A percentile compares a stretch with the other conserved stretches of the same genome.
phyloP scores from a whole-genome alignment of 257 asterid species.

The Craterostigma plantagineum region DNA sequence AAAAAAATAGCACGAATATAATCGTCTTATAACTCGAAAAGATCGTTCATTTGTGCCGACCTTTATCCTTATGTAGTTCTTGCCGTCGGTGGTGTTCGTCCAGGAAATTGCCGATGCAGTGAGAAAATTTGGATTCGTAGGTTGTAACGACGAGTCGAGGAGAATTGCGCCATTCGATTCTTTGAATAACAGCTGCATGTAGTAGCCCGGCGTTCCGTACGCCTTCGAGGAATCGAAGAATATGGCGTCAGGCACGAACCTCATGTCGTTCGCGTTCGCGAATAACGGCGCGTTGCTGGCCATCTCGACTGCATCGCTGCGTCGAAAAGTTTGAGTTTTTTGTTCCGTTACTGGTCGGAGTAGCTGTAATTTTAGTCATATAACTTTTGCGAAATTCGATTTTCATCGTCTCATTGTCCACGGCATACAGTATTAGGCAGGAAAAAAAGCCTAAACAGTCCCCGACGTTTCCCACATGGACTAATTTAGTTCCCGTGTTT shows the following conservation, averaged over 20 bases:
- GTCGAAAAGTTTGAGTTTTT: no score
- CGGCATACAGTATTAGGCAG: no score
- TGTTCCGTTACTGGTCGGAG: no score
- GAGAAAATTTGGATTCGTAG: slow-evolving; percentile 29
- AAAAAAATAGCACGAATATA: no score
- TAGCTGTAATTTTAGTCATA: no score
- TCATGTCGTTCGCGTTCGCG: slow-evolving; percentile 50
- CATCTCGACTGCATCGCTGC: slow-evolving; percentile 67
- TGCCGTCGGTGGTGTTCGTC: slow-evolving; percentile 21
- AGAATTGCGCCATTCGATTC: slow-evolving; percentile 75
- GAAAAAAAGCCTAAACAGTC: no score
- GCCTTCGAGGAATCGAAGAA: slow-evolving; percentile 56
- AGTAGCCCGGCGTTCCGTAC: slow-evolving; percentile 84
- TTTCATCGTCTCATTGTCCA: no score
- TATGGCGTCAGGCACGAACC: slow-evolving; percentile 84
- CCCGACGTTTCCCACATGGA: no score
- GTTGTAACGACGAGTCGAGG: slow-evolving; percentile 36
- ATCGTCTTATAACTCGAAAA: no score
- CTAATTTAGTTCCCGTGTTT: no score
- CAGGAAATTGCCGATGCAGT: slow-evolving; percentile 52
- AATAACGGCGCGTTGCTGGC: slow-evolving; percentile 91
- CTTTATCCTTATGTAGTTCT: slow-evolving; percentile 35
- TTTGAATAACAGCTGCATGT: slow-evolving; percentile 81
- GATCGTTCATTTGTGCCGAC: slow-evolving; percentile 4
- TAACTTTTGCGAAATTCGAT: no score